Percentiles rank a stretch among this genome's conserved stretches.
Conservation (phyloP, 441 rosid genomes). For the Populus hybrid region DNA sequence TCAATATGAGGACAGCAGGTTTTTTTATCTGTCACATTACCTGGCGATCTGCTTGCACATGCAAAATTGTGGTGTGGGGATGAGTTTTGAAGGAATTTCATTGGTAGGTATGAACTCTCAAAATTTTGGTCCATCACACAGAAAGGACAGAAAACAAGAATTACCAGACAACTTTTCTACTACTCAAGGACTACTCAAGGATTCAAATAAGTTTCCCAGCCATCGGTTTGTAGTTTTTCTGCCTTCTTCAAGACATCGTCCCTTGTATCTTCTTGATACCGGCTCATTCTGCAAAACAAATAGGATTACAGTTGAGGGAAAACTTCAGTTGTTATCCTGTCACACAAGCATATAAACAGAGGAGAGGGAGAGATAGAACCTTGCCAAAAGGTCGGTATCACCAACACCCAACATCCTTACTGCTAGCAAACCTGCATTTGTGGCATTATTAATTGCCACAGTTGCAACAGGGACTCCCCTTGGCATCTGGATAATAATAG, state of each 20-base stretch:
- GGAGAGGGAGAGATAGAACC: constrained; percentile 32
- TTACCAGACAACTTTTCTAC: not conserved
- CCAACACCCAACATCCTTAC: constrained; percentile 72
- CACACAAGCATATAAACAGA: not conserved
- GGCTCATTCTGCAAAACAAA: constrained; percentile 61
- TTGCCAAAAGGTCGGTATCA: constrained; percentile 55
- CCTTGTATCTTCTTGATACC: constrained; percentile 74
- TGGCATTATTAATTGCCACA: constrained; percentile 88
- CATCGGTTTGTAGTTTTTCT: constrained; percentile 54
- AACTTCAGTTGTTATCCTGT: not conserved
- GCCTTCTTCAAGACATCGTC: constrained; percentile 66
- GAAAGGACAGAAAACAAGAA: not conserved
- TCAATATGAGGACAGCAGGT: not conserved
- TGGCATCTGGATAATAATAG: constrained; percentile 61
- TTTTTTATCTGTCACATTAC: not conserved
- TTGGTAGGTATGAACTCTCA: not conserved
- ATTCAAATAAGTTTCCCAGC: constrained; percentile 80
- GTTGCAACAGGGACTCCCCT: constrained; percentile 96
- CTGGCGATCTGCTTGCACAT: constrained; percentile 1
- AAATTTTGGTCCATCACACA: not conserved
- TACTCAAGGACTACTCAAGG: constrained; percentile 29
- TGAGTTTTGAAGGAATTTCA: not conserved
- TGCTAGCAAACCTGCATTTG: constrained; percentile 85
- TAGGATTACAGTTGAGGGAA: not conserved
- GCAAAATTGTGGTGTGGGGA: not conserved